A percentile compares a stretch with the other conserved stretches of the same genome.
These are phyloP conservation scores for Fragaria iinumae DNA, from an alignment of 306 rosid species.

Conservation along the genomic window DNA sequence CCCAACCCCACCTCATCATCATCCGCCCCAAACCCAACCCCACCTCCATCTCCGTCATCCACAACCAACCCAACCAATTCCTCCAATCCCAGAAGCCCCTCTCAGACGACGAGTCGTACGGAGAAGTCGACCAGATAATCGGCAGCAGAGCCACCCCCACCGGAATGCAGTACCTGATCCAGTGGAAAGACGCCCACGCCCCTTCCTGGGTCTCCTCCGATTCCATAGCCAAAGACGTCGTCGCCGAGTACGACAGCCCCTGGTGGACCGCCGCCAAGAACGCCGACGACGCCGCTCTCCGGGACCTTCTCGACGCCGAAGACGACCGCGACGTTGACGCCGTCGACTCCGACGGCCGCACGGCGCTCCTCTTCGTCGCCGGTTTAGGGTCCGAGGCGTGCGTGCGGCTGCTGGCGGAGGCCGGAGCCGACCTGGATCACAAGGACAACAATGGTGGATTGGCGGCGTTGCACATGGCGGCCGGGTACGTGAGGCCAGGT, in stretches of 20 bases:
- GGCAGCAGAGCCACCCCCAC: conserved; percentile 58
- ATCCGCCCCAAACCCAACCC: conserved; percentile 21
- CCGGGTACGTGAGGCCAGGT: conserved; percentile 65
- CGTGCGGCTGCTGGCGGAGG: conserved; percentile 52
- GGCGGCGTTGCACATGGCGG: conserved; percentile 79
- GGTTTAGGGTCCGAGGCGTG: conserved; percentile 77
- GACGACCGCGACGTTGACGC: conserved; percentile 69
- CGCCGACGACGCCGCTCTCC: conserved; percentile 51
- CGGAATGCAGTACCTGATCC: conserved; percentile 74
- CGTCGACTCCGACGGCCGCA: conserved; percentile 67
- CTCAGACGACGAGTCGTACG: conserved; percentile 47
- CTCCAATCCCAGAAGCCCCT: conserved; percentile 6
- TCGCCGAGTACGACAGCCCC: conserved; percentile 73
- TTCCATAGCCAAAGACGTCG: conserved; percentile 72
- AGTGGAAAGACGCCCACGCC: conserved; percentile 81
- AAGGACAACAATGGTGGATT: conserved; percentile 58
- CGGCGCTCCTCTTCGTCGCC: conserved; percentile 64
- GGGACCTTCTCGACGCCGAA: conserved; percentile 33
- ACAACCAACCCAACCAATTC: conserved; percentile 33
- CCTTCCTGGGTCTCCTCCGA: conserved; percentile 81
- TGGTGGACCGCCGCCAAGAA: conserved; percentile 95
- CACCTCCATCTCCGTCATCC: conserved; percentile 31
- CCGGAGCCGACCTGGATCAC: conserved; percentile 59
- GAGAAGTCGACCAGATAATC: conserved; percentile 74
- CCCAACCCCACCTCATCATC: conserved; percentile 7